Evolutionary conservation across 345 rosid genomes (phyloP), one percentile per base, ranked within the genome.

Genomic region (Capsella bursapastoris): DNA sequence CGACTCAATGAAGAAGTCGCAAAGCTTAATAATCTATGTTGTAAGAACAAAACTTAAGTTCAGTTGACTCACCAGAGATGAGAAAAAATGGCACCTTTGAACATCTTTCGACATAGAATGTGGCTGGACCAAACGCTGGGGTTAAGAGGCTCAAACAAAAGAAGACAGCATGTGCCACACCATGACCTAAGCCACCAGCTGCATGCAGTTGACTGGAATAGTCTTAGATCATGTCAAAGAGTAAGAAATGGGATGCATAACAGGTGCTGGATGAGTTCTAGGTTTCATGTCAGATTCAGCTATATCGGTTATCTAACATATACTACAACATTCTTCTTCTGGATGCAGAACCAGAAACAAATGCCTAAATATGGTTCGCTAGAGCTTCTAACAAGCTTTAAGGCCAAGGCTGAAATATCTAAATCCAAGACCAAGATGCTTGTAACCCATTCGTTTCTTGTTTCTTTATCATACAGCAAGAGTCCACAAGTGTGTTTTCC

Each of bases 121-220:
- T 92, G 28, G 99, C 99, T 44, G 99, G 97, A 72, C 99, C 99
- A 88, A 95, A 92, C 63, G 99, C 85, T 18, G 96, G 96, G 5
- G 96, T 90, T 71, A 94, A 84, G 76, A 95, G 90, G 80, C 99
- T 90, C 66, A 95, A 79, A 71, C 98, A 95, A 72, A 95, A 95
- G 83, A 95, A 95, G 72, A 95, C 98, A 37, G 96, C 98, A 80
- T 95, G 99, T 25, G 99, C 99, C 72, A 90, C 88, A 61, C 97
- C 99, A 73, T 92, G 99, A 80, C 99, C 99, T 84, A 92, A 84
- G 75, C 99, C 99, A 71, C 99, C 99, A 89, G 99, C 99, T 95
- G 94, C 86, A 88, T n/a, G 51, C 53, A 82, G 71, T 72, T 67
- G 73, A 78, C 64, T 60, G 1, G 49, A 75, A 51, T 16, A 50